Percentiles rank a stretch among this genome's conserved stretches.
Evolutionary conservation across 345 rosid species (phyloP).

Genomic region (Salix viminalis): DNA sequence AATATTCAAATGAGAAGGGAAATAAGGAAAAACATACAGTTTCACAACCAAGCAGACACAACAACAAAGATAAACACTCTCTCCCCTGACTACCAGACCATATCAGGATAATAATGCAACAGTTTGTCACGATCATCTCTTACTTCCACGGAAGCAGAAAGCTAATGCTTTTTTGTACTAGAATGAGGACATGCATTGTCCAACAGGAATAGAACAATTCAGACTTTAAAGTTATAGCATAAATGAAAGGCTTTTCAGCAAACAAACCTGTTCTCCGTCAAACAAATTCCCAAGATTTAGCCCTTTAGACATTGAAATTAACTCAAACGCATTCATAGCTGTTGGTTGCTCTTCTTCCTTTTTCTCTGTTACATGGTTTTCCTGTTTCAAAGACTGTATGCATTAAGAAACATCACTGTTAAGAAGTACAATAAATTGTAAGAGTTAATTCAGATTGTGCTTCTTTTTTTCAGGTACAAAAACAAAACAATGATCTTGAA

Average conservation of each 20-base stretch:
- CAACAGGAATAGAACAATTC: background rate
- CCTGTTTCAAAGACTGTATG: constrained; percentile 37
- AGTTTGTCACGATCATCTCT: background rate
- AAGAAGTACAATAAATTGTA: background rate
- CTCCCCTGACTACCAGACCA: background rate
- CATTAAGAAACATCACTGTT: constrained; percentile 9
- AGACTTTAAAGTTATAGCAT: background rate
- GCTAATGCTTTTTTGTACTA: background rate
- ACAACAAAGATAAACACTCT: background rate
- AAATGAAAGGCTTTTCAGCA: constrained; percentile 2
- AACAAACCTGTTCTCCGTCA: constrained; percentile 72
- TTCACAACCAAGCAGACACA: background rate
- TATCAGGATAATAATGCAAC: background rate
- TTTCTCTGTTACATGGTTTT: constrained; percentile 80
- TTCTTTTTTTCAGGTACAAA: background rate
- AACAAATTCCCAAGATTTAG: constrained; percentile 82
- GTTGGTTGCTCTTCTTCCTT: constrained; percentile 80
- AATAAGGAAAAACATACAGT: background rate
- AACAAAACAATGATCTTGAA: constrained; percentile 2
- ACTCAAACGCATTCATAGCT: constrained; percentile 88
- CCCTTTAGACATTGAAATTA: constrained; percentile 88
- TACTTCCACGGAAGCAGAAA: background rate
- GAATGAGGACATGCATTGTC: background rate
- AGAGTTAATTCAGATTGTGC: constrained; percentile 1
- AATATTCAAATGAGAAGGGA: background rate